Conservation (phyloP, 768 basidiomycete genomes). For the Asterophora parasitica region DNA sequence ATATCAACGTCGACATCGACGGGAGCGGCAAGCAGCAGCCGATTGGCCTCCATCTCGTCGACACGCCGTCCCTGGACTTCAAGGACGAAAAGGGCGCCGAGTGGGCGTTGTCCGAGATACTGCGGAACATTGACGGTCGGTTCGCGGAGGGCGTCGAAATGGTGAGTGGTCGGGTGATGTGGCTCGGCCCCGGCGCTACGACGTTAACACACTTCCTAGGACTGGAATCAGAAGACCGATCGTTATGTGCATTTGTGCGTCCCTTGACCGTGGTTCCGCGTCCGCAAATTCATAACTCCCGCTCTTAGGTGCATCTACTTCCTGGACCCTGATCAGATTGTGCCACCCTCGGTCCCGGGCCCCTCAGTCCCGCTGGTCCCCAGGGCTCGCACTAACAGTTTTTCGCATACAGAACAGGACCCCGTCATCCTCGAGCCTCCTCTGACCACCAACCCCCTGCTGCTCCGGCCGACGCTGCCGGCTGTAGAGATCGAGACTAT, state of each 20-base stretch:
- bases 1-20: slow-evolving; percentile 59
- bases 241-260: slow-evolving; percentile 80
- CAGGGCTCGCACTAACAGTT: slow-evolving; percentile 65
- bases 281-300: slow-evolving; percentile 14
- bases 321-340: slow-evolving; percentile 77
- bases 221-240: slow-evolving; percentile 67
- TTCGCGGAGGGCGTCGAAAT: slow-evolving; percentile 73
- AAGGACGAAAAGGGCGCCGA: slow-evolving; percentile 61
- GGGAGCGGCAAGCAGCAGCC: slow-evolving; percentile 39
- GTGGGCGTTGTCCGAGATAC: slow-evolving; percentile 58
- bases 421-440: slow-evolving; percentile 80
- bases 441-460: slow-evolving; percentile 64
- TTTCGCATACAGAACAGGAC: slow-evolving; percentile 67
- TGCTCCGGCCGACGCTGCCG: slow-evolving; percentile 65
- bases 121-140: slow-evolving; percentile 67
- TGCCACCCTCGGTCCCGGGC: slow-evolving; percentile 63
- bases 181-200: slow-evolving; percentile 17
- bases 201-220: slow-evolving; percentile 37
- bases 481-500: slow-evolving; percentile 71
- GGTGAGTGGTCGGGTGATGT: slow-evolving; percentile 44
- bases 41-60: slow-evolving; percentile 67
- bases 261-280: slow-evolving; percentile 14
- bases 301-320: slow-evolving; percentile 75
- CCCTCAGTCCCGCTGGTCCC: slow-evolving; percentile 65
- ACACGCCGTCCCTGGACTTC: slow-evolving; percentile 80